Evolutionary conservation across 306 rosid species (phyloP).

Genomic region (Quercus robur): DNA sequence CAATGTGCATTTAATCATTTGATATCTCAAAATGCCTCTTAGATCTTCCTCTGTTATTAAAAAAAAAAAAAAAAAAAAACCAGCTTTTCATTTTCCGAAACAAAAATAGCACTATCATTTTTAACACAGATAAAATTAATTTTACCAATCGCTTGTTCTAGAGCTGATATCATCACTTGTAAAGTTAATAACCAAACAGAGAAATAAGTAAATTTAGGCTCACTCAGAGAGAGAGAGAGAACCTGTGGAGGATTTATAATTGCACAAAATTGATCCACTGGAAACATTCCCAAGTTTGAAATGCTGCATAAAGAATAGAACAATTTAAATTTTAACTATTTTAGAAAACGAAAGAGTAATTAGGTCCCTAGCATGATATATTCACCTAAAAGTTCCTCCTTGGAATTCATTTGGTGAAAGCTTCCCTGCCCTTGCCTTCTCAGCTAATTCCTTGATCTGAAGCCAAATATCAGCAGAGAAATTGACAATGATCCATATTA

Average conservation of each 20-base stretch:
- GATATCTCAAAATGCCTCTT: background rate
- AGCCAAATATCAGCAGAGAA: background rate
- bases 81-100: background rate
- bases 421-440: conserved; percentile 86
- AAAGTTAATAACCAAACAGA: background rate
- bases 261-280: conserved; percentile 92
- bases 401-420: conserved; percentile 88
- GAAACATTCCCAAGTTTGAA: conserved; percentile 99
- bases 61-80: background rate
- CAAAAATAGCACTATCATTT: background rate
- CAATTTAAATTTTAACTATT: conserved; percentile 18
- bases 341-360: conserved; percentile 8
- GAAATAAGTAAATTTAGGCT: background rate
- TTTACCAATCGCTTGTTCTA: background rate
- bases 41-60: background rate
- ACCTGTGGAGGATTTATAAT: conserved; percentile 99
- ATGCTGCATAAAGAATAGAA: conserved; percentile 62
- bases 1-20: background rate
- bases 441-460: conserved; percentile 90
- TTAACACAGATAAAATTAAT: background rate
- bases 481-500: conserved; percentile 1
- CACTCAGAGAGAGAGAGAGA: conserved; percentile 18
- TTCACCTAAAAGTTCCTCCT: conserved; percentile 96
- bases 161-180: background rate
- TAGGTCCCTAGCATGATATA: background rate